Evolutionary conservation across 1,284 basidiomycete genomes (phyloP), one percentile per base, ranked within the genome.

Genomic region (Trichosporon sp.): DNA sequence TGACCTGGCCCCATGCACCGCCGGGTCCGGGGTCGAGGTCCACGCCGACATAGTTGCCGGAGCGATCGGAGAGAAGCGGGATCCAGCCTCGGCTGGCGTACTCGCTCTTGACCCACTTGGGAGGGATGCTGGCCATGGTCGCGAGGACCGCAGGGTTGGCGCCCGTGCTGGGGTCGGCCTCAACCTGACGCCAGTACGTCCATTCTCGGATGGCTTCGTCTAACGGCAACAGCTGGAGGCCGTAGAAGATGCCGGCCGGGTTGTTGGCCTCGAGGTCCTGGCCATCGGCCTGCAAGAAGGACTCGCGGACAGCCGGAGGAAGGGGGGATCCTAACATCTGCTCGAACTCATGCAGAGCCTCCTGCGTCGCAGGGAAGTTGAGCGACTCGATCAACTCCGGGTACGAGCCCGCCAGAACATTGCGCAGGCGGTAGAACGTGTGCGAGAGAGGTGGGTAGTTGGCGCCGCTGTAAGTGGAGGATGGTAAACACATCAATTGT

Each of bases 21-120:
- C 79, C 81, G 74, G 90, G 89, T 21, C 85, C 92, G 4, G 96
- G 96, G 83, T 91, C 94, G 72, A 99, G 88, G 83, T 99, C 96
- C 66, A 99, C 88, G 68, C 96, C 96, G 73, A 98, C 89, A 81
- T 99, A 99, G 85, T 99, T 99, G 32, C 96, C 97, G 19, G 90
- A 90, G 76, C 92, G 92, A 85, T 99, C 96, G 54, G 91, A 91
- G 70, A 98, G 88, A 73, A 99, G 90, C 12, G 96, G 96, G 77
- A 99, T 89, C 96, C 96, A 99, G 16, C 96, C 96, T 68, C 92
- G 89, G 81, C 93, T 92, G 31, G 95, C 95, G 85, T 99, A 99
- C 73, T 91, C 90, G 76, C 87, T 88, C 79, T 92, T 90, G 76
- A 98, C 90, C 92, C 94, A 99, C n/a, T 89, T 89, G 7, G 91